phyloP scores from a whole-genome alignment of 306 rosid genomes.

The Prunus armeniaca region DNA sequence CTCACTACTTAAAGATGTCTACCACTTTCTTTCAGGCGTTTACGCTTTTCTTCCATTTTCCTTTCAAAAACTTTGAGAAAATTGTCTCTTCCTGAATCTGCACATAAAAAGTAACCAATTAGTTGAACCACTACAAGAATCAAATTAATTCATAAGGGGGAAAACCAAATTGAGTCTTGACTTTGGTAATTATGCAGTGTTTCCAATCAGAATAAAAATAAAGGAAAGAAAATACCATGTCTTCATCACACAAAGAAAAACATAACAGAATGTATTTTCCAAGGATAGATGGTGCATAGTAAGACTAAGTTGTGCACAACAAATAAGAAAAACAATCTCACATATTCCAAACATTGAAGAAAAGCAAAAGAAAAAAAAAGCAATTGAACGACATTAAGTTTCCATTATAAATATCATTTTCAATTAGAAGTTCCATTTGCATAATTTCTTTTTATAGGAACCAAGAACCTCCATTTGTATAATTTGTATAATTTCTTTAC shows the following conservation, averaged over 20 bases:
- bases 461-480: background rate
- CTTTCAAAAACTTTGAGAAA: constrained; percentile 75
- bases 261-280: background rate
- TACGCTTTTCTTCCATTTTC: constrained; percentile 87
- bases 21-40: constrained; percentile 83
- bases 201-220: background rate
- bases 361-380: background rate
- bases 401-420: background rate
- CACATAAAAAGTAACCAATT: constrained; percentile 39
- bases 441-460: background rate
- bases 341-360: background rate
- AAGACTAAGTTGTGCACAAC: background rate
- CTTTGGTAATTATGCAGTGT: background rate
- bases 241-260: background rate
- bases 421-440: background rate
- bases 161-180: background rate
- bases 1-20: constrained; percentile 27
- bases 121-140: constrained; percentile 33
- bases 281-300: constrained; percentile 1
- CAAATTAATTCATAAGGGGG: constrained; percentile 13
- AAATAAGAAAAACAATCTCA: background rate
- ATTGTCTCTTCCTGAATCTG: constrained; percentile 72
- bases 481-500: too few species aligned
- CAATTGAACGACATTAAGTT: background rate
- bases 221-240: background rate